These are phyloP conservation scores for Iberis amara DNA, from an alignment of 441 rosid species.

Conservation along the genomic window DNA sequence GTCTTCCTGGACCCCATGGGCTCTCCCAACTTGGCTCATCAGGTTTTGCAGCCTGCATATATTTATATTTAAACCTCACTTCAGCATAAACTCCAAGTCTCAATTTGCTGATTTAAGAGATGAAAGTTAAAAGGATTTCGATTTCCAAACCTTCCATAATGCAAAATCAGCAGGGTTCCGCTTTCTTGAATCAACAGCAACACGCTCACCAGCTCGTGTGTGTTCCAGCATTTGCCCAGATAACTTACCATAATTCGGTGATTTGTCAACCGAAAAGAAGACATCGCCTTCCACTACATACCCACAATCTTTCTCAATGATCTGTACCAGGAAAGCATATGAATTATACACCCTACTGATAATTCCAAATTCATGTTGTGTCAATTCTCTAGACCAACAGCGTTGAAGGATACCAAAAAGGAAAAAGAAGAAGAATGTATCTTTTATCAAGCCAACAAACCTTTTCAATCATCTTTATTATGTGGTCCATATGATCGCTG, in stretches of 20 bases:
- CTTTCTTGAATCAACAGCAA: conserved; percentile 78
- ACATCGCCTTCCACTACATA: conserved; percentile 79
- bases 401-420: neutral
- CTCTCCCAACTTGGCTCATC: conserved; percentile 90
- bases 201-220: conserved; percentile 83
- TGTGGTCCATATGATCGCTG: conserved; percentile 70
- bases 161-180: conserved; percentile 89
- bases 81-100: conserved; percentile 9
- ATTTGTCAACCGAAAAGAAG: conserved; percentile 70
- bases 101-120: neutral
- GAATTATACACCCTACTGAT: neutral
- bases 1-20: conserved; percentile 88
- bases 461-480: conserved; percentile 62
- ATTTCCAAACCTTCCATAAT: conserved; percentile 70
- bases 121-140: neutral
- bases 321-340: conserved; percentile 45
- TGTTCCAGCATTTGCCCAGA: conserved; percentile 74
- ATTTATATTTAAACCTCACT: conserved; percentile 6
- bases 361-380: neutral
- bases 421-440: neutral
- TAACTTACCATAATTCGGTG: conserved; percentile 68
- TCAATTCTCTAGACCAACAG: neutral
- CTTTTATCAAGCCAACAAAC: conserved; percentile 32
- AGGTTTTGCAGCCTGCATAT: conserved; percentile 74
- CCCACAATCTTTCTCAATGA: conserved; percentile 63